Percentiles rank a stretch among this genome's conserved stretches.
Conservation (phyloP, 345 rosid species). For the Populus alba region DNA sequence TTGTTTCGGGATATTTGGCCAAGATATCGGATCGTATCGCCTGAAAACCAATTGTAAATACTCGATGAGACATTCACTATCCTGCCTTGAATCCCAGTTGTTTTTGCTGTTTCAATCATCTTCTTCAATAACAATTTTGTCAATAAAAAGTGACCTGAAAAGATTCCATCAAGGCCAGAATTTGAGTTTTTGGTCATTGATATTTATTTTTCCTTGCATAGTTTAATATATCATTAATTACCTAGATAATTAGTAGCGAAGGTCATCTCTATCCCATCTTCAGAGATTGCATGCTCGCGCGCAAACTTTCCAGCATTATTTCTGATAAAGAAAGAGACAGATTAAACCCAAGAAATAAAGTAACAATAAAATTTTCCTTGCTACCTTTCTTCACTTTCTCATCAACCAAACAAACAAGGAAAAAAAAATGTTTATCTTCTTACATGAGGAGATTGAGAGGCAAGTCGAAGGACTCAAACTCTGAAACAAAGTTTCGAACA, state of each 20-base stretch:
- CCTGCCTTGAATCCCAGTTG: slow-evolving; percentile 63
- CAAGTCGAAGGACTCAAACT: slow-evolving; percentile 65
- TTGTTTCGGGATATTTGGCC: slow-evolving; percentile 61
- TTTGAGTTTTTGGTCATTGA: neutral
- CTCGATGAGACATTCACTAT: slow-evolving; percentile 88
- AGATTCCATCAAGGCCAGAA: neutral
- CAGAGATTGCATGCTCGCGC: slow-evolving; percentile 82
- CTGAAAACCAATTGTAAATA: slow-evolving; percentile 84
- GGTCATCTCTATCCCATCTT: slow-evolving; percentile 98
- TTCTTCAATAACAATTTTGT: slow-evolving; percentile 63
- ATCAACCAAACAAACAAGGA: slow-evolving; percentile 21
- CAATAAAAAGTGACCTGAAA: slow-evolving; percentile 78
- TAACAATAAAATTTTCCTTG: neutral
- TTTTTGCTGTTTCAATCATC: slow-evolving; percentile 72
- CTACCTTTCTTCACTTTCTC: slow-evolving; percentile 12
- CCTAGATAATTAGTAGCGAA: slow-evolving; percentile 95
- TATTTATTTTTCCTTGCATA: neutral
- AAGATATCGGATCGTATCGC: slow-evolving; percentile 72
- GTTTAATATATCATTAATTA: slow-evolving; percentile 21
- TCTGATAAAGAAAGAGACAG: slow-evolving; percentile 37
- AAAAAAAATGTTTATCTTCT: neutral
- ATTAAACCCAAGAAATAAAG: neutral
- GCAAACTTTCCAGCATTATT: slow-evolving; percentile 93
- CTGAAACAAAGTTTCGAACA: slow-evolving; percentile 56
- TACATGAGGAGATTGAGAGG: slow-evolving; percentile 95